phyloP scores from a whole-genome alignment of 805 yeast species.

The Wickerhamiella azymoides region DNA sequence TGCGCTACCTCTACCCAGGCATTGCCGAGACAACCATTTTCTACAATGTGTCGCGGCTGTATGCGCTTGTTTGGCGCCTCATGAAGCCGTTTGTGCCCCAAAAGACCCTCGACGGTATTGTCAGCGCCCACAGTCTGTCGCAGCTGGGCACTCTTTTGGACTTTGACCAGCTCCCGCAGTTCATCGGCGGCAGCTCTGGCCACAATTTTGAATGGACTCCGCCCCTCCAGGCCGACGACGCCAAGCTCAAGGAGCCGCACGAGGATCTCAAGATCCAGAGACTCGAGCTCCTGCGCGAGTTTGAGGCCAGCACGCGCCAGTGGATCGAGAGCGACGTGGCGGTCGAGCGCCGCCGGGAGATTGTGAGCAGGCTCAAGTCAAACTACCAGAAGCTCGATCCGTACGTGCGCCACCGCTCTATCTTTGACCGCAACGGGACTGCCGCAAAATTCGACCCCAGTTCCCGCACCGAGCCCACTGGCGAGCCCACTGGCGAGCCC shows the following conservation, averaged over 20 bases:
- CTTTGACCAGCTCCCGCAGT: conserved; percentile 45
- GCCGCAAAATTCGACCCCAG: background rate
- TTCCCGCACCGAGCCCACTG: too few species aligned
- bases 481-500: too few species aligned
- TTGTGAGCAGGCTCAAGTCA: conserved; percentile 38
- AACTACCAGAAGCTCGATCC: conserved; percentile 62
- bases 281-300: conserved; percentile 36
- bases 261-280: conserved; percentile 39
- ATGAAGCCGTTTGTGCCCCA: conserved; percentile 51
- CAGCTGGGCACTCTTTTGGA: conserved; percentile 57
- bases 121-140: conserved; percentile 55
- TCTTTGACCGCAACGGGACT: conserved; percentile 57
- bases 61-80: background rate
- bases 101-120: conserved; percentile 29
- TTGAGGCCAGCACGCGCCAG: conserved; percentile 49
- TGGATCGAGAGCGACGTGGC: conserved; percentile 52
- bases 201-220: background rate
- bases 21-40: background rate
- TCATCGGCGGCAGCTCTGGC: conserved; percentile 47
- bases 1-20: background rate
- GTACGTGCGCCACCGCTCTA: conserved; percentile 57
- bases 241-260: conserved; percentile 26
- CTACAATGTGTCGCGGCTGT: background rate
- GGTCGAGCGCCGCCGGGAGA: conserved; percentile 31
- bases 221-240: background rate